phyloP scores from a whole-genome alignment of 331 rosid genomes.

The Telfairia occidentalis region DNA sequence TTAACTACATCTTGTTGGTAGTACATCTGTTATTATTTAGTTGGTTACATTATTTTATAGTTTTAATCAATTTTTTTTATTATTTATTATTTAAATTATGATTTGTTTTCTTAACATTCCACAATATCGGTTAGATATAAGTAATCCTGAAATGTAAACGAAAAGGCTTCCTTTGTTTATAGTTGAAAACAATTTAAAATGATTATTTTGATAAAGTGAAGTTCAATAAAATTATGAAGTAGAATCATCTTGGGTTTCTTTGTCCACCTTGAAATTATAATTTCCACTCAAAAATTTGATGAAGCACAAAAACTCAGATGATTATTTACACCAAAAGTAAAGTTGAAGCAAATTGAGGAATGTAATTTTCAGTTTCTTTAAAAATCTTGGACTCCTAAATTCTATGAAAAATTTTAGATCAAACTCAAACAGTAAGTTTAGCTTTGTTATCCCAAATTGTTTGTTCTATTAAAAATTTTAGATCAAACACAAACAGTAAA shows the following conservation, averaged over 20 bases:
- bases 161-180: background rate
- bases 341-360: background rate
- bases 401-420: background rate
- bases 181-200: background rate
- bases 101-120: background rate
- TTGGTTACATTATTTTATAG: background rate
- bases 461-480: no score
- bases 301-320: background rate
- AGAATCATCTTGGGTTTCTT: background rate
- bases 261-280: background rate
- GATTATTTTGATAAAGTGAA: background rate
- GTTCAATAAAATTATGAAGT: background rate
- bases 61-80: background rate
- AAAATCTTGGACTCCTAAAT: background rate
- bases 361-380: background rate
- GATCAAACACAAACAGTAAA: background rate
- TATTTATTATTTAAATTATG: background rate
- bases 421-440: background rate
- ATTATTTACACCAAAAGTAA: background rate
- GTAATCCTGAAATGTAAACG: background rate
- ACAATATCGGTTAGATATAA: background rate
- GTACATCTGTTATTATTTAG: background rate
- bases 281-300: background rate
- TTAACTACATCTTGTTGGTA: background rate
- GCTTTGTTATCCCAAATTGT: background rate